Evolutionary conservation across 805 yeast species (phyloP).

Genomic region (Wickerhamiella lipophila): DNA sequence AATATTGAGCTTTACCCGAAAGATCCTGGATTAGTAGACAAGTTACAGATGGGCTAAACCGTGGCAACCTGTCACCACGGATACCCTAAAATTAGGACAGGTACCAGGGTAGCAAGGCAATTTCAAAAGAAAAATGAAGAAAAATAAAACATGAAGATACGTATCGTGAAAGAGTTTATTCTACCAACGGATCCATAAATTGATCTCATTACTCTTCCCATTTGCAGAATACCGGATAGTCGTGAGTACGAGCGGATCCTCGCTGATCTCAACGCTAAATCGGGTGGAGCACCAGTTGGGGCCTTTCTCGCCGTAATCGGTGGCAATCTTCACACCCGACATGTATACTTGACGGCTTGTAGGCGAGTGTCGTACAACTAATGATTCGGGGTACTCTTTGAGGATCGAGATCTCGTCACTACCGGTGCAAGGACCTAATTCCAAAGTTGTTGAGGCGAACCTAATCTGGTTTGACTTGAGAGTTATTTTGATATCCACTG

Average conservation of each 20-base stretch:
- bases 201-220: background rate
- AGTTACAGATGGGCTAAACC: background rate
- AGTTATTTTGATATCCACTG: slow-evolving; percentile 6
- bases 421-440: slow-evolving; percentile 20
- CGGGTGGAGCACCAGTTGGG: slow-evolving; percentile 23
- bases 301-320: slow-evolving; percentile 17
- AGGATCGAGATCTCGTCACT: slow-evolving; percentile 22
- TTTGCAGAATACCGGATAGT: background rate
- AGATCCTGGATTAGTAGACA: background rate
- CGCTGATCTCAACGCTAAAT: slow-evolving; percentile 2
- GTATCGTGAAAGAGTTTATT: too few species aligned
- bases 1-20: too few species aligned
- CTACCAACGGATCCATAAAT: slow-evolving; percentile 6
- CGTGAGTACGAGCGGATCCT: background rate
- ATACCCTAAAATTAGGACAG: slow-evolving; percentile 1
- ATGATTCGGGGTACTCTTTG: slow-evolving; percentile 20
- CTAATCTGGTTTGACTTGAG: slow-evolving; percentile 11
- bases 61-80: slow-evolving; percentile 1
- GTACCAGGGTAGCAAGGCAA: background rate
- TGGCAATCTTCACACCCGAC: slow-evolving; percentile 16
- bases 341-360: slow-evolving; percentile 23
- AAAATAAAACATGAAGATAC: too few species aligned
- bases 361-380: slow-evolving; percentile 22
- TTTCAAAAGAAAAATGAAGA: too few species aligned
- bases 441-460: slow-evolving; percentile 16